These are phyloP conservation scores for Pyrrhoderma lamaoense DNA, from an alignment of 1,284 basidiomycete species.

Conservation along the genomic window DNA sequence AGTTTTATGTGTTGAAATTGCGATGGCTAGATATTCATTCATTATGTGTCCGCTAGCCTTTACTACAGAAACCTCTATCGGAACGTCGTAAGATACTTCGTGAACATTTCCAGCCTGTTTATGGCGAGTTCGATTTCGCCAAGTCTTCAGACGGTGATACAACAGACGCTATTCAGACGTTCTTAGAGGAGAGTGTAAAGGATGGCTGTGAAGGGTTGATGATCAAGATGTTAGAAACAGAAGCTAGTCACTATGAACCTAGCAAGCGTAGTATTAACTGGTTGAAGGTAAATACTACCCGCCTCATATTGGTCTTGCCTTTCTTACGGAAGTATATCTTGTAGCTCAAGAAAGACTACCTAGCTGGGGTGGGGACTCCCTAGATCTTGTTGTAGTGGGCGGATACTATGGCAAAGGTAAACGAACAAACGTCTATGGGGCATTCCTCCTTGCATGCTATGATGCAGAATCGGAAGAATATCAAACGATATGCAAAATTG, in stretches of 20 bases:
- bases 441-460: constrained; percentile 92
- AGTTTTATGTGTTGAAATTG: constrained; percentile 23
- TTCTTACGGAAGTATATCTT: not conserved
- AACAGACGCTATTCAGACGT: constrained; percentile 90
- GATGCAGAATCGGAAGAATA: constrained; percentile 87
- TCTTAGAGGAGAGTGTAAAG: constrained; percentile 94
- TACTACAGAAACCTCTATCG: constrained; percentile 58
- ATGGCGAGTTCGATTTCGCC: constrained; percentile 91
- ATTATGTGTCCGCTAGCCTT: constrained; percentile 37
- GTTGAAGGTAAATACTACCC: constrained; percentile 69
- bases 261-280: constrained; percentile 94
- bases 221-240: constrained; percentile 96
- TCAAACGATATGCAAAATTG: constrained; percentile 98
- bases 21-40: constrained; percentile 8
- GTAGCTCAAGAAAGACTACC: constrained; percentile 95
- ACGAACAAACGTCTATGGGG: constrained; percentile 93
- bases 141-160: constrained; percentile 85
- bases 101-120: constrained; percentile 76
- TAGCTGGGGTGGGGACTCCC: constrained; percentile 94
- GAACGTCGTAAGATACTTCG: constrained; percentile 74
- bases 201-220: constrained; percentile 98
- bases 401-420: constrained; percentile 98
- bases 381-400: constrained; percentile 95
- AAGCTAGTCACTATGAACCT: constrained; percentile 92
- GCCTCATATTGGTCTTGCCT: not conserved